Percentiles rank a stretch among this genome's conserved stretches.
phyloP scores from a whole-genome alignment of 352 stramenopile species.

The Globisporangium acanthophoron region DNA sequence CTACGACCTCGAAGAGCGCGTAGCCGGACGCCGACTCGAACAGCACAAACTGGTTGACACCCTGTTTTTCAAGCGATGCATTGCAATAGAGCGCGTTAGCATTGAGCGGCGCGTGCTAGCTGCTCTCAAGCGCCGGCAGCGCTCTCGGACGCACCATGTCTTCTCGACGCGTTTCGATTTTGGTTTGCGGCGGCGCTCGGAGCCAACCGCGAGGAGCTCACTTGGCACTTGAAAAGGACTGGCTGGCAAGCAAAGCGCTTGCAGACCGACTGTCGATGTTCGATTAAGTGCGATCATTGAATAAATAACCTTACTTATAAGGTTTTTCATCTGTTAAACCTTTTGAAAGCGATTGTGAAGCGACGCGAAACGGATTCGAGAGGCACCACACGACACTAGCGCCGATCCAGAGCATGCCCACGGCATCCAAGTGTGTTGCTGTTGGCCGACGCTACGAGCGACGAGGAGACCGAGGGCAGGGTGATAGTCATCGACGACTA shows the following conservation, averaged over 20 bases:
- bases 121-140: too few relatives aligned
- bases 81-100: too few relatives aligned
- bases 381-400: too few relatives aligned
- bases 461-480: too few relatives aligned
- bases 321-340: not conserved
- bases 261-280: not conserved
- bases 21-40: slow-evolving; percentile 98
- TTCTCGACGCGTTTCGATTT: slow-evolving; percentile 16
- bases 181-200: not conserved
- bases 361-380: not conserved
- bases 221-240: slow-evolving; percentile 1
- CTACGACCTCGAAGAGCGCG: slow-evolving; percentile 97
- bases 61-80: slow-evolving; percentile 13
- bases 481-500: too few relatives aligned
- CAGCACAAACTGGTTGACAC: slow-evolving; percentile 88
- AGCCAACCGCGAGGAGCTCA: slow-evolving; percentile 7
- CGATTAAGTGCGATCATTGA: not conserved
- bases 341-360: not conserved
- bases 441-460: too few relatives aligned
- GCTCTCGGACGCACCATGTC: slow-evolving; percentile 13
- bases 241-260: not conserved
- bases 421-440: too few relatives aligned
- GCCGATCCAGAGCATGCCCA: too few relatives aligned
- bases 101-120: too few relatives aligned
- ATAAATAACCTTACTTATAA: not conserved